These are phyloP conservation scores for Coemansia sp. DNA, from an alignment of 192 early-diverging fungal genomes.

Conservation along the genomic window DNA sequence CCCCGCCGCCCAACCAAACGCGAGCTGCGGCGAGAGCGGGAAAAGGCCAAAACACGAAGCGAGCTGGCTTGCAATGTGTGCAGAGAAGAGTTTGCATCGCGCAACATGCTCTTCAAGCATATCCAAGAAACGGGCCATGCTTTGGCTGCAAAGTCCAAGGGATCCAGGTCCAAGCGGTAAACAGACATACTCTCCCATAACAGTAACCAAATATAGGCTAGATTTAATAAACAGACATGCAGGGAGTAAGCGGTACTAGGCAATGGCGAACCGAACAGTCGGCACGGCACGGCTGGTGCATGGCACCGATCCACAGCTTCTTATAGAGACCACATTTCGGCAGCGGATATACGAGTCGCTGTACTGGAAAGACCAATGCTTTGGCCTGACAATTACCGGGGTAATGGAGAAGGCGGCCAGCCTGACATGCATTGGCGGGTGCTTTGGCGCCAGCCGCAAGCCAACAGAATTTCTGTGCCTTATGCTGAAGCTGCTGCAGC, in stretches of 20 bases:
- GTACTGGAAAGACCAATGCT: slow-evolving; percentile 98
- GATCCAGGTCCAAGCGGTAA: too few species aligned
- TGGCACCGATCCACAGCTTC: slow-evolving; percentile 89
- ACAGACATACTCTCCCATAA: too few species aligned
- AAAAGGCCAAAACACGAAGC: slow-evolving; percentile 57
- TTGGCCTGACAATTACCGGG: slow-evolving; percentile 86
- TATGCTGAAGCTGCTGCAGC: slow-evolving; percentile 82
- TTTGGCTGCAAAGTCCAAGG: slow-evolving; percentile 20
- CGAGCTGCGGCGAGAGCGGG: slow-evolving; percentile 56
- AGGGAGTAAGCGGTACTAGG: not conserved
- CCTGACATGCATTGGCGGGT: slow-evolving; percentile 73
- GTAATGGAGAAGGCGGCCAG: slow-evolving; percentile 86
- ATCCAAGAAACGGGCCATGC: slow-evolving; percentile 87
- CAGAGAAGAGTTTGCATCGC: slow-evolving; percentile 62
- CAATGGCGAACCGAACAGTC: slow-evolving; percentile 69
- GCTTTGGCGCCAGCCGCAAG: slow-evolving; percentile 72
- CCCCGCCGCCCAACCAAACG: slow-evolving; percentile 44
- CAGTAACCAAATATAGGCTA: not conserved
- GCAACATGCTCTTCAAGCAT: slow-evolving; percentile 86
- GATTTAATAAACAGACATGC: not conserved
- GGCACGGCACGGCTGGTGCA: slow-evolving; percentile 70
- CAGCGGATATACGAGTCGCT: slow-evolving; percentile 85
- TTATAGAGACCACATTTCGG: slow-evolving; percentile 93
- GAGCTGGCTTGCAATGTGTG: slow-evolving; percentile 78
- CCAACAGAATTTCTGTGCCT: slow-evolving; percentile 93